These are phyloP conservation scores for Blumeriella jaapii DNA, from an alignment of 2,329 filamentous ascomycete species.

Conservation along the genomic window DNA sequence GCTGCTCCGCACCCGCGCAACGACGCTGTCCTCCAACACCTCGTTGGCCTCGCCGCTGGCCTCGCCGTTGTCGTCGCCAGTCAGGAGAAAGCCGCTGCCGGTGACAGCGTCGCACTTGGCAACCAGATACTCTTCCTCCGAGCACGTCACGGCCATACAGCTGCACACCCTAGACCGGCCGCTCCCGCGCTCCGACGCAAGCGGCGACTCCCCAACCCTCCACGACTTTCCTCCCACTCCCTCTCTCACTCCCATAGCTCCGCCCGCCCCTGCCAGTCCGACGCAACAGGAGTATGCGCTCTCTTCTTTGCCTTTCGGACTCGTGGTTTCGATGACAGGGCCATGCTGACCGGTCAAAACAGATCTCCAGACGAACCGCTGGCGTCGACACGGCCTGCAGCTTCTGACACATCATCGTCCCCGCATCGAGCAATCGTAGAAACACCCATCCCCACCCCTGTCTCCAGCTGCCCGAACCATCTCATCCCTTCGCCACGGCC, in stretches of 20 bases:
- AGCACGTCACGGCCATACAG: slow-evolving; percentile 27
- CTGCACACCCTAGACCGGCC: slow-evolving; percentile 38
- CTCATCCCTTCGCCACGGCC: slow-evolving; percentile 15
- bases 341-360: slow-evolving; percentile 12
- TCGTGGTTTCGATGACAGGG: slow-evolving; percentile 8
- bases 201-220: slow-evolving; percentile 48
- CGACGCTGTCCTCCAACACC: no score
- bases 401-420: slow-evolving; percentile 13
- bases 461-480: slow-evolving; percentile 18
- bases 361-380: slow-evolving; percentile 19
- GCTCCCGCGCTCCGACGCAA: slow-evolving; percentile 43
- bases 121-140: slow-evolving; percentile 36
- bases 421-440: slow-evolving; percentile 10
- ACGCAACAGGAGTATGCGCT: slow-evolving; percentile 11
- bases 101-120: slow-evolving; percentile 41
- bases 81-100: slow-evolving; percentile 52
- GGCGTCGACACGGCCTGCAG: slow-evolving; percentile 14
- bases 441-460: slow-evolving; percentile 9
- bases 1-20: no score
- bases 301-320: slow-evolving; percentile 3
- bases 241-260: slow-evolving; percentile 24
- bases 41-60: no score
- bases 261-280: slow-evolving; percentile 7
- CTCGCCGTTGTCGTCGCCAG: slow-evolving; percentile 21
- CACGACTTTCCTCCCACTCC: slow-evolving; percentile 41